Conservation (phyloP, 306 rosid genomes). For the Vigna unguiculata region DNA sequence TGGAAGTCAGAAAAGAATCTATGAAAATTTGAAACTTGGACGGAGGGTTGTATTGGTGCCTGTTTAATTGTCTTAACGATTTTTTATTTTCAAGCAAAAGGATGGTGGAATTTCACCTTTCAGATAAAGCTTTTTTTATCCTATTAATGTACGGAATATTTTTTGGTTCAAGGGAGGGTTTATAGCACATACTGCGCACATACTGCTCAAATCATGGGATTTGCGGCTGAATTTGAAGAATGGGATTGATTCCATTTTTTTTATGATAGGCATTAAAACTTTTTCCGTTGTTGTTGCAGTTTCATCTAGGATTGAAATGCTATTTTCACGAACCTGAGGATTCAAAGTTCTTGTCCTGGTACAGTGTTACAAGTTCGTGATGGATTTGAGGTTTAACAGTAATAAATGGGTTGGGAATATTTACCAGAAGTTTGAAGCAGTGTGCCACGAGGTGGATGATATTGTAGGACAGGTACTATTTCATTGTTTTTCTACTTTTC, state of each 20-base stretch:
- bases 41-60: neutral
- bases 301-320: slow-evolving; percentile 20
- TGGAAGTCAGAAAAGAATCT: neutral
- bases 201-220: too few relatives aligned
- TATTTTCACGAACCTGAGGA: slow-evolving; percentile 4
- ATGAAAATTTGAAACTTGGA: neutral
- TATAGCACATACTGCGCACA: too few relatives aligned
- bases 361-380: slow-evolving; percentile 40
- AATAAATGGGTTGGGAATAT: slow-evolving; percentile 77
- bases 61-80: neutral
- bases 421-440: slow-evolving; percentile 84
- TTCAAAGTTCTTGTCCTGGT: slow-evolving; percentile 23
- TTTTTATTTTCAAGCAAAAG: slow-evolving; percentile 15
- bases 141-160: neutral
- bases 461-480: slow-evolving; percentile 67
- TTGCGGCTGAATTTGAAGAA: slow-evolving; percentile 15
- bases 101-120: neutral
- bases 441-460: slow-evolving; percentile 81
- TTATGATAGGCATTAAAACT: neutral
- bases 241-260: slow-evolving; percentile 4
- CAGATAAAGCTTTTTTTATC: slow-evolving; percentile 9
- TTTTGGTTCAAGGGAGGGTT: too few relatives aligned
- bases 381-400: slow-evolving; percentile 66
- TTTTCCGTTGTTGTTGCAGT: slow-evolving; percentile 36
- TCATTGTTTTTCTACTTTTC: slow-evolving; percentile 37